phyloP scores from a whole-genome alignment of 2,329 filamentous ascomycete species.

The Domatiomyces globalis region DNA sequence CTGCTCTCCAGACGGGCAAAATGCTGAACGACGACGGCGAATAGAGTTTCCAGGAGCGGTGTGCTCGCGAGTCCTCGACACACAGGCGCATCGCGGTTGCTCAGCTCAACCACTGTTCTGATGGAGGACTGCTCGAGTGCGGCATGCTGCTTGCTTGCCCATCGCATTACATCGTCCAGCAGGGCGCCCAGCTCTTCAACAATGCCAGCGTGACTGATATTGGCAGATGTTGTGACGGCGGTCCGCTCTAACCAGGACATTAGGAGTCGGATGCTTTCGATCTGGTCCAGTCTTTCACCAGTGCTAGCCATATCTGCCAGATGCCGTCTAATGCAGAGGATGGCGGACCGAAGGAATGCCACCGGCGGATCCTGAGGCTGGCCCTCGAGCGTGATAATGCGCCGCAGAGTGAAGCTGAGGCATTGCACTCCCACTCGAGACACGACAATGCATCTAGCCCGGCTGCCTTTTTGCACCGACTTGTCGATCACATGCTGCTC shows the following conservation, averaged over 20 bases:
- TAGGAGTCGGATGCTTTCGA: constrained; percentile 5
- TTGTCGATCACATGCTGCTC: constrained; percentile 4
- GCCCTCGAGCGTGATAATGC: constrained; percentile 7
- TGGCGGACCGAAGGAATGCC: constrained; percentile 1
- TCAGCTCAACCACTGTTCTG: constrained; percentile 68
- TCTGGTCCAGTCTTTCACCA: neutral
- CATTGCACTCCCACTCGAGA: constrained; percentile 1
- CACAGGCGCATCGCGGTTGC: constrained; percentile 61
- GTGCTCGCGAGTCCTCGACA: constrained; percentile 50
- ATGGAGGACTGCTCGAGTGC: constrained; percentile 33
- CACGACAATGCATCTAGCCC: constrained; percentile 4
- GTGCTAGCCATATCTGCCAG: constrained; percentile 1
- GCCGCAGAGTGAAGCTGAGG: constrained; percentile 15
- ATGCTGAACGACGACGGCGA: constrained; percentile 22
- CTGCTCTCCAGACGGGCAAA: constrained; percentile 22
- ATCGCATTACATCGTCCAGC: constrained; percentile 6
- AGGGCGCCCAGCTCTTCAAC: constrained; percentile 7
- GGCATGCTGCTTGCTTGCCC: constrained; percentile 5
- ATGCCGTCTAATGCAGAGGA: constrained; percentile 1
- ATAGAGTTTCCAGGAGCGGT: constrained; percentile 25
- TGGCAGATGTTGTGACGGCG: constrained; percentile 5
- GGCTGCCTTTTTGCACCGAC: neutral
- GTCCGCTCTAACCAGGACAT: constrained; percentile 13
- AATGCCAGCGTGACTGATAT: constrained; percentile 1
- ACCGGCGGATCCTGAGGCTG: constrained; percentile 3